Base-by-base conservation (phyloP, 2,329 filamentous ascomycete genomes). In the Aureobasidium sp. region DNA sequence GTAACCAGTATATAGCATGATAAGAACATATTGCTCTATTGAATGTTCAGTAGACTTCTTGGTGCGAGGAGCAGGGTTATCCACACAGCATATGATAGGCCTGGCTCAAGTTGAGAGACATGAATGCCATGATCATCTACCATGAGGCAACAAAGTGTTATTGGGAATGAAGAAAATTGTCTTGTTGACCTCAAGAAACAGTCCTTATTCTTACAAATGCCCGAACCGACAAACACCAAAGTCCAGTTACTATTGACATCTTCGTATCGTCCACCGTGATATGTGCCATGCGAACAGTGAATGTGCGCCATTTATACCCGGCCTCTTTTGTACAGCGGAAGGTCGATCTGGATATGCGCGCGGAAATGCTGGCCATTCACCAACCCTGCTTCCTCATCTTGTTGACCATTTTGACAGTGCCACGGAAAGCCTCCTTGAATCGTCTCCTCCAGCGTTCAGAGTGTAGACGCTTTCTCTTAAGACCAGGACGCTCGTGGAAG, bases 371-470 rank as follows among this genome's bases (percentile, higher is more conserved):
- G 34, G 39, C n/a, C 17, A 9, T 50, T 13, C 79, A 95, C 90
- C 91, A 94, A 2, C 90, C 90, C 76, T 94, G 89, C 71, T 79
- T 83, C 68, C 84, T 87, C 76, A 95, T 79, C 72, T 89, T 82
- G 70, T 82, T 78, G 6, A 91, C 89, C 67, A 89, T 79, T 44
- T 69, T 72, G 8, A 90, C 82, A 12, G 85, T 83, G 9, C 94
- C 94, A 75, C 91, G 92, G 76, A 97, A 97, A 2, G 91, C 95
- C 66, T 94, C 82, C 72, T 86, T 86, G 3, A 73, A 73, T 9
- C 84, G 92, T 70, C 87, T 87, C 26, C 94, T 93, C 59, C 97
- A 77, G 0, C 90, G 90, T 71, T 97, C 94, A 68, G 5, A 81
- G 81, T 72, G 78, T 2, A 97, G 97, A 20, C 92, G 84, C 73